Conservation (phyloP, 495 filamentous ascomycete genomes). For the Monascus purpureus region DNA sequence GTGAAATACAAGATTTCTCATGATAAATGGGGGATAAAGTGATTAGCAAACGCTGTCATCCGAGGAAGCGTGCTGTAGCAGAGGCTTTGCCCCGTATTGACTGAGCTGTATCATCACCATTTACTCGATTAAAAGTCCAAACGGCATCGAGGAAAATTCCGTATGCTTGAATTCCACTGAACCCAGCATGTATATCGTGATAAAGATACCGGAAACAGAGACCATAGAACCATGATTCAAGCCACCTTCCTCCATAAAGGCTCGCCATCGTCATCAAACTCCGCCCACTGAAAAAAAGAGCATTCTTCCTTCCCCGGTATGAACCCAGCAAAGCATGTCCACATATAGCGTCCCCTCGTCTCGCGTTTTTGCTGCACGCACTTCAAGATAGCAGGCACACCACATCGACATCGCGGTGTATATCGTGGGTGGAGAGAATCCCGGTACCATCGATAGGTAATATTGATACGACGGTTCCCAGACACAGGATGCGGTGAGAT, state of each 20-base stretch:
- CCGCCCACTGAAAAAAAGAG: constrained; percentile 76
- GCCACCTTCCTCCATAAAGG: constrained; percentile 50
- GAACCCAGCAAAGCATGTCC: constrained; percentile 79
- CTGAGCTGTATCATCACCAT: too few relatives aligned
- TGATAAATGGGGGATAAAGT: too few relatives aligned
- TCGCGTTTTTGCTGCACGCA: constrained; percentile 66
- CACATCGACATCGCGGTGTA: constrained; percentile 47
- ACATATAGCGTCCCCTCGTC: constrained; percentile 73
- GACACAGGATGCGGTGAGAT: constrained; percentile 74
- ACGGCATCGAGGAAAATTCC: too few relatives aligned
- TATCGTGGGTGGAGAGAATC: constrained; percentile 55
- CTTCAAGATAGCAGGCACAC: constrained; percentile 55
- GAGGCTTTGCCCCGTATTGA: too few relatives aligned
- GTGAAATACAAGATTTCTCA: too few relatives aligned
- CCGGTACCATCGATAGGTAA: constrained; percentile 86
- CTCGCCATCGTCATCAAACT: constrained; percentile 77
- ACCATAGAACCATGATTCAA: too few relatives aligned
- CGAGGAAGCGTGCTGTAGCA: too few relatives aligned
- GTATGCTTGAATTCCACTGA: too few relatives aligned
- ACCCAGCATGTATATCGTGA: too few relatives aligned
- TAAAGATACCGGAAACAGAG: too few relatives aligned
- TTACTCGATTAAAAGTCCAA: too few relatives aligned
- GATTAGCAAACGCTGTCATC: too few relatives aligned
- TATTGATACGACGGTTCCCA: constrained; percentile 69
- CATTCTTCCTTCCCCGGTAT: constrained; percentile 65